A percentile compares a stretch with the other conserved stretches of the same genome.
Evolutionary conservation across 352 stramenopile species (phyloP).

Genomic region (Globisporangium echinulatum): DNA sequence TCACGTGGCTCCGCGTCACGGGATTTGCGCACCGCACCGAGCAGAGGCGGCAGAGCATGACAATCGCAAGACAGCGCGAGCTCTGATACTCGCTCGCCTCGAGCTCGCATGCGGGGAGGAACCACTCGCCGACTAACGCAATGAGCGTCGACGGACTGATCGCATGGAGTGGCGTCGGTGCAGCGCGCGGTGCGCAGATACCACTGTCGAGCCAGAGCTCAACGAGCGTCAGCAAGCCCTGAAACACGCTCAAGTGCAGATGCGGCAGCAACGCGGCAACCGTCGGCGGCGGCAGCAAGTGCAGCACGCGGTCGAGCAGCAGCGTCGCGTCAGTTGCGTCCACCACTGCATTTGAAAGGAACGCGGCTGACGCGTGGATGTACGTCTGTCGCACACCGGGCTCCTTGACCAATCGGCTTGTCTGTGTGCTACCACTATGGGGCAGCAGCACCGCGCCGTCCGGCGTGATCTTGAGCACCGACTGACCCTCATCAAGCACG

Average conservation of each 20-base stretch:
- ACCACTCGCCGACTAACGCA: slow-evolving; percentile 84
- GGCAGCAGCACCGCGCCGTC: slow-evolving; percentile 46
- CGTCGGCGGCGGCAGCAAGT: slow-evolving; percentile 68
- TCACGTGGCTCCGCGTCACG: slow-evolving; percentile 59
- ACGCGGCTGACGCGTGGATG: slow-evolving; percentile 60
- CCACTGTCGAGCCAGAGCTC: slow-evolving; percentile 76
- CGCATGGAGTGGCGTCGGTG: slow-evolving; percentile 47
- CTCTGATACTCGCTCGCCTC: slow-evolving; percentile 65
- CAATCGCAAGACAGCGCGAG: slow-evolving; percentile 67
- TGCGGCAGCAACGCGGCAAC: slow-evolving; percentile 55
- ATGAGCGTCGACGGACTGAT: slow-evolving; percentile 81
- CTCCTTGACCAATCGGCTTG: slow-evolving; percentile 21
- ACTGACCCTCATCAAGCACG: slow-evolving; percentile 70
- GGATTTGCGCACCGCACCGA: slow-evolving; percentile 56
- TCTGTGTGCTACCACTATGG: no score
- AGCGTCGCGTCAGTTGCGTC: slow-evolving; percentile 61
- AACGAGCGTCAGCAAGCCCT: slow-evolving; percentile 68
- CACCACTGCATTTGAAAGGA: slow-evolving; percentile 56
- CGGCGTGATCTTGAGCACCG: slow-evolving; percentile 53
- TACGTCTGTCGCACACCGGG: slow-evolving; percentile 47
- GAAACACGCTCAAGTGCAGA: slow-evolving; percentile 65
- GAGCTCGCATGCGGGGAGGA: slow-evolving; percentile 76
- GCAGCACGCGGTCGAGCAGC: slow-evolving; percentile 71
- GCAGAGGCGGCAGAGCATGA: slow-evolving; percentile 76
- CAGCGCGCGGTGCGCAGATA: slow-evolving; percentile 54